Conservation (phyloP, 495 filamentous ascomycete genomes). For the Pyronema omphalodes region DNA sequence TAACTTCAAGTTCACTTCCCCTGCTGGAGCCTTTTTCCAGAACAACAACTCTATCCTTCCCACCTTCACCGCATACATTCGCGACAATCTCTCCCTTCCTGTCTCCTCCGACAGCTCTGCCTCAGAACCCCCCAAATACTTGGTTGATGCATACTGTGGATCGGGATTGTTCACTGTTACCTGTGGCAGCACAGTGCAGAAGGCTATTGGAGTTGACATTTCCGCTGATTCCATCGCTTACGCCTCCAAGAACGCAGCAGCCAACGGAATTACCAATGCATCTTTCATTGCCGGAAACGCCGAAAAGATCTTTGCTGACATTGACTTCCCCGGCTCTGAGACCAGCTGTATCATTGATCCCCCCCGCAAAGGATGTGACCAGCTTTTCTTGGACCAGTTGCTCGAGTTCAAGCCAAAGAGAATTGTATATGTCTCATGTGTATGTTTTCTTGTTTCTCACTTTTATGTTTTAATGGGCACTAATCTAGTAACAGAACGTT, state of each 20-base stretch:
- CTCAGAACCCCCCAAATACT: slow-evolving; percentile 37
- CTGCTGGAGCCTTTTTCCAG: slow-evolving; percentile 89
- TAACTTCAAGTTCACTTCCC: slow-evolving; percentile 69
- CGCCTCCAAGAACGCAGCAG: slow-evolving; percentile 54
- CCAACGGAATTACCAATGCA: slow-evolving; percentile 48
- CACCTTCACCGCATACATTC: slow-evolving; percentile 76
- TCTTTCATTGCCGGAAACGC: slow-evolving; percentile 79
- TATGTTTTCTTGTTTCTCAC: neutral
- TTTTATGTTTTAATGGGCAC: neutral
- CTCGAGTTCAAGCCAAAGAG: slow-evolving; percentile 53
- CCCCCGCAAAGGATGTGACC: slow-evolving; percentile 84
- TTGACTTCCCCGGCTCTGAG: slow-evolving; percentile 51
- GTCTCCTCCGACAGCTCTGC: slow-evolving; percentile 19
- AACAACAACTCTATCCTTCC: slow-evolving; percentile 99
- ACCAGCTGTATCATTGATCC: slow-evolving; percentile 87
- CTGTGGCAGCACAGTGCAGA: slow-evolving; percentile 60
- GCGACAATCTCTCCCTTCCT: slow-evolving; percentile 47
- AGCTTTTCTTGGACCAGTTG: slow-evolving; percentile 63
- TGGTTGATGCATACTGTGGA: slow-evolving; percentile 94
- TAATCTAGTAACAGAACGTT: slow-evolving; percentile 39
- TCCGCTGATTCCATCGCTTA: slow-evolving; percentile 51
- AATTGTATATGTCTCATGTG: slow-evolving; percentile 80
- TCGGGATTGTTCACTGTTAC: slow-evolving; percentile 94
- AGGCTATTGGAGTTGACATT: slow-evolving; percentile 52
- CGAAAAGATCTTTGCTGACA: slow-evolving; percentile 53